Percentiles rank a stretch among this genome's conserved stretches.
Conservation (phyloP, 441 rosid genomes). For the Viola pubescens region DNA sequence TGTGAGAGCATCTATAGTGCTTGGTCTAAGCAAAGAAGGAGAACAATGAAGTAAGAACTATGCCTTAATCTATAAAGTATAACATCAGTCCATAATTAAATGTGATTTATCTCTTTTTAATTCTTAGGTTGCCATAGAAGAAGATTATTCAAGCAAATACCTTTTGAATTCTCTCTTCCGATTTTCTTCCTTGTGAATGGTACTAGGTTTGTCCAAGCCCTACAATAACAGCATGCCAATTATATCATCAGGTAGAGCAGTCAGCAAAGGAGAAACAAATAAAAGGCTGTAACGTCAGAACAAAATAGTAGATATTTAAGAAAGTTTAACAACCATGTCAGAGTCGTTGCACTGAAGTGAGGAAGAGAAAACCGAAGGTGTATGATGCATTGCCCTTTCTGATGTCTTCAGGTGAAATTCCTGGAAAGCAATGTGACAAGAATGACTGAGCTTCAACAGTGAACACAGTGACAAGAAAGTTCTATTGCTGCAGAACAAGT, state of each 20-base stretch:
- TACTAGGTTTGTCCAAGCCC: constrained; percentile 35
- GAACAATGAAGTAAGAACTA: constrained; percentile 1
- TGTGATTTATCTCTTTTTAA: constrained; percentile 3
- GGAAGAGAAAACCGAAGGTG: constrained; percentile 44
- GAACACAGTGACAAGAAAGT: neutral
- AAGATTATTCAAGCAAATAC: constrained; percentile 20
- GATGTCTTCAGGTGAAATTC: constrained; percentile 79
- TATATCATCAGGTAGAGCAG: constrained; percentile 4
- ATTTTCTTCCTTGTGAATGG: constrained; percentile 26
- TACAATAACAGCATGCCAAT: constrained; percentile 27
- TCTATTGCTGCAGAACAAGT: neutral
- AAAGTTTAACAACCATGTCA: constrained; percentile 41
- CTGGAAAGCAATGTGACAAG: constrained; percentile 30
- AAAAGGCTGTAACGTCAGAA: neutral
- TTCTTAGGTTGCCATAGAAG: neutral
- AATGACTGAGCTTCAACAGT: constrained; percentile 15
- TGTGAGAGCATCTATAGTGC: constrained; percentile 29
- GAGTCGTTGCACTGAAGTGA: constrained; percentile 28
- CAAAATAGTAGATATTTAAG: neutral
- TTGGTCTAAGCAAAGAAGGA: constrained; percentile 36
- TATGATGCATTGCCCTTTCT: constrained; percentile 78
- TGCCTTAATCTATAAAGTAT: constrained; percentile 2
- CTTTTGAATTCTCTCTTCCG: constrained; percentile 44
- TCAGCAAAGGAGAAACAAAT: neutral
- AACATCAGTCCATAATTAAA: neutral